Base-by-base conservation (phyloP, 108 stramenopile species). In the Conticribra guillardii region DNA sequence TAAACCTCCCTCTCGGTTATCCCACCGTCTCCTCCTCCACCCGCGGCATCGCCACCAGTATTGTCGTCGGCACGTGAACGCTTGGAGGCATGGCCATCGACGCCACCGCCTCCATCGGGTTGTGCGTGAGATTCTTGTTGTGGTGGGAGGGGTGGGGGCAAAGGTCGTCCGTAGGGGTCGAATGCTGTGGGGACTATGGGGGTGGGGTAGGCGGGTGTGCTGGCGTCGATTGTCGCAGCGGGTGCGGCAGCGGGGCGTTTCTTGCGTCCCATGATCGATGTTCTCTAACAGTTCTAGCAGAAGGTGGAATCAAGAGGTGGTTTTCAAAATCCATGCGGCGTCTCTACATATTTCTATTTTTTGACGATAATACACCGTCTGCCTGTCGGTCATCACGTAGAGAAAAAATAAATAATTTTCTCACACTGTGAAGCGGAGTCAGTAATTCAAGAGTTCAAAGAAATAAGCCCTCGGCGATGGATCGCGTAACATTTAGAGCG, bases 191-290 rank as follows among this genome's bases (percentile, higher is more conserved):
- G 7, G 26, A 28, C 1, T 26, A 34, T 23, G 45, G 55, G 45
- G 4, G 33, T 14, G 29, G 58, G 53, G 34, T 27, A 44, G 51
- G 64, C 51, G 4, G 69, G 37, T 24, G 59, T 52, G 45, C 26
- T 7, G 32, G 46, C 34, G 0, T 47, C n/a, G 29, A 44, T 17
- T 22, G 62, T 21, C 45, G 67, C 54, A 24, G 22, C 21, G 8
- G 37, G 50, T 33, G 48, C 21, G n/a, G 54, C 66, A 26, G 66
- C 60, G 51, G 75, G 60, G 54, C 86, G 72, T 70, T 84, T 84
- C 45, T 87, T 87, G 48, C 86, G 73, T 69, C 86, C 86, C 86
- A 87, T 87, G 27, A 54, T 63, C 28, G 0, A 31, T 18, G 2
- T 33, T 11, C 5, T n/a, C 32, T 65, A 11, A 2, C 9, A 22